Base-by-base conservation (phyloP, 257 asterid genomes). In the Plantago major region DNA sequence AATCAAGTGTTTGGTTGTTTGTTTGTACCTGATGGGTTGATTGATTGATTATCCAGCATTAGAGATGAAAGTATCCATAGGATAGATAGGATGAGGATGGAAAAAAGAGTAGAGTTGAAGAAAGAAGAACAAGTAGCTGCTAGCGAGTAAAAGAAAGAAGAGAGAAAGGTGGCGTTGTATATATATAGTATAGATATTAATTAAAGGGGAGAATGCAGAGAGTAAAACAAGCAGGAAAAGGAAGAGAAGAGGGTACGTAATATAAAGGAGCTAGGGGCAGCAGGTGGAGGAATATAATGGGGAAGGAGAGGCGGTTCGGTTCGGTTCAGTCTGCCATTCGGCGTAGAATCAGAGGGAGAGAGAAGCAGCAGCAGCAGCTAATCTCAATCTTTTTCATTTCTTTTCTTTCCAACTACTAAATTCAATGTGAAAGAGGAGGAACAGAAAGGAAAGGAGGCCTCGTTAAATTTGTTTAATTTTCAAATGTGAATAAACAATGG, bases 291-390 rank as follows among this genome's bases (percentile, higher is more conserved):
- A 78, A 82, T 84, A 78, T 84, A 84, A 82, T 73, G 95, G 95
- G 78, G 74, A 76, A 78, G 42, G 72, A 76, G 69, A 70, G 78
- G 92, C 94, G 95, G 94, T 79, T 84, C 78, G 58, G 62, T 78
- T 88, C 94, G 95, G 94, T 79, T 84, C 78, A 61, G 62, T 78
- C 89, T 80, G 92, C 90, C 94, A 86, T 79, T 79, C 89, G 95
- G 97, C 94, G 89, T 73, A 71, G 78, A 76, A 69, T 64, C 73
- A 77, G 89, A 82, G 90, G 82, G 91, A 66, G 62, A 63, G 59
- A 15, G 70, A 9, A 42, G n/a, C 63, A 22, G 2, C 26, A 22
- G n/a, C n/a, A 22, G 26, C 26, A 22, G 26, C 26, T 22, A 22
- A 22, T 22, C 26, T 22, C 26, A 22, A 1, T 19, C 47, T 19